These are phyloP conservation scores for Glycine soja DNA, from an alignment of 306 rosid genomes.

Conservation along the genomic window DNA sequence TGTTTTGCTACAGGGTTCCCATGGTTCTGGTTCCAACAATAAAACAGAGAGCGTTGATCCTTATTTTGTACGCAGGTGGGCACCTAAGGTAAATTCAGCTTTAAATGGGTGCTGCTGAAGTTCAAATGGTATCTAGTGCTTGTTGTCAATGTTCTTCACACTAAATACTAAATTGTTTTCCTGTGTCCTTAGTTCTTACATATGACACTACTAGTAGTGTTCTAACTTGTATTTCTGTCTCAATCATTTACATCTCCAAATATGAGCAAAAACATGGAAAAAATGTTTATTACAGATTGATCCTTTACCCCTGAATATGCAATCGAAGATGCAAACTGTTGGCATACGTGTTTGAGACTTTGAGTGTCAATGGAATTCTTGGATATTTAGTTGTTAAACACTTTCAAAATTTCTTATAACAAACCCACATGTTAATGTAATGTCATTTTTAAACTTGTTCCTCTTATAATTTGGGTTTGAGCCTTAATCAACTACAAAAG, in stretches of 20 bases:
- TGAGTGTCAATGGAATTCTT: constrained; percentile 16
- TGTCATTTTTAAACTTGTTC: constrained; percentile 13
- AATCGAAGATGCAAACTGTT: constrained; percentile 19
- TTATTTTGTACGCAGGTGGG: constrained; percentile 36
- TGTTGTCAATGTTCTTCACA: constrained; percentile 17
- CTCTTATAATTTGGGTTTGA: neutral
- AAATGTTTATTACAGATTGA: neutral
- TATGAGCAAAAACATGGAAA: neutral
- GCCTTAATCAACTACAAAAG: no score
- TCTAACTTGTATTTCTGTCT: constrained; percentile 24
- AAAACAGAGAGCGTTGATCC: constrained; percentile 54
- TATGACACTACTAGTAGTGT: neutral
- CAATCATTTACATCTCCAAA: constrained; percentile 37
- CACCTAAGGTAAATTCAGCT: constrained; percentile 69
- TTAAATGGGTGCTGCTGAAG: constrained; percentile 12
- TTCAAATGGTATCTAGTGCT: constrained; percentile 31
- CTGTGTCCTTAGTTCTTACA: neutral
- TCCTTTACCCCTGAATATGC: neutral
- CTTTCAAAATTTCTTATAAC: neutral
- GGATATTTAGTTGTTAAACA: constrained; percentile 18
- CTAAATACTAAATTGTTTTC: constrained; percentile 18
- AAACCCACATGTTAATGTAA: neutral
- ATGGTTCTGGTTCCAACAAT: constrained; percentile 58
- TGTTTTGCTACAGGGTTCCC: constrained; percentile 54
- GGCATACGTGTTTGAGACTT: constrained; percentile 5